Evolutionary conservation across 73 alveolate species (phyloP).

Genomic region (Stentor coeruleus): DNA sequence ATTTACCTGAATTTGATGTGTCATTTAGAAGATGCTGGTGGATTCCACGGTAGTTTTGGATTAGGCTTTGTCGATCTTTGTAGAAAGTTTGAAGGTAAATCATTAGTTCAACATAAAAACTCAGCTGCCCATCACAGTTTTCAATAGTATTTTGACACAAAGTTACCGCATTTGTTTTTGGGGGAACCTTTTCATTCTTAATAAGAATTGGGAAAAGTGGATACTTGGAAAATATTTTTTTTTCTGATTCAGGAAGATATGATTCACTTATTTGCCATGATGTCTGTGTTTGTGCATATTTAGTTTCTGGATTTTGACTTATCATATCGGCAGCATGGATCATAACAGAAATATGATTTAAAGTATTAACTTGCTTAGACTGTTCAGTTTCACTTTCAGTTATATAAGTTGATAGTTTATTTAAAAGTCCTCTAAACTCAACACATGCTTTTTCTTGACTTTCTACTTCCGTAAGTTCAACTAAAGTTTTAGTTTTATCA

Average conservation of each 20-base stretch:
- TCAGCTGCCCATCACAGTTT: not conserved
- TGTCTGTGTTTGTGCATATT: not conserved
- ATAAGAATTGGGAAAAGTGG: not conserved
- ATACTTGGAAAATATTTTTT: not conserved
- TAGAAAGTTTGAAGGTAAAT: not conserved
- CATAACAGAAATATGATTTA: not conserved
- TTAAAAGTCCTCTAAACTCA: slow-evolving; percentile 4
- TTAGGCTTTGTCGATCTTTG: not conserved
- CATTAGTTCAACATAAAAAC: not conserved
- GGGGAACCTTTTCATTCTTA: not conserved
- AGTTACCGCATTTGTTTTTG: not conserved
- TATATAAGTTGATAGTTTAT: not conserved
- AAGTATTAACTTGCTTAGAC: not conserved
- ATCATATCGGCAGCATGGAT: not conserved
- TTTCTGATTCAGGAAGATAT: not conserved
- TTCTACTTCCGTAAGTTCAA: slow-evolving; percentile 11
- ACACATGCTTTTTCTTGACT: slow-evolving; percentile 8
- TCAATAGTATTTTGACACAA: not conserved
- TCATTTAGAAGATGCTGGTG: not conserved
- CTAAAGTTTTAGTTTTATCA: not conserved
- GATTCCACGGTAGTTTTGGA: not conserved
- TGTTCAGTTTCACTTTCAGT: slow-evolving; percentile 22
- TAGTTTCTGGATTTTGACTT: not conserved
- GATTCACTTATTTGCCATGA: not conserved
- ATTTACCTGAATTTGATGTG: not conserved